Conservation (phyloP, 768 basidiomycete genomes). For the Ramaria sp. region DNA sequence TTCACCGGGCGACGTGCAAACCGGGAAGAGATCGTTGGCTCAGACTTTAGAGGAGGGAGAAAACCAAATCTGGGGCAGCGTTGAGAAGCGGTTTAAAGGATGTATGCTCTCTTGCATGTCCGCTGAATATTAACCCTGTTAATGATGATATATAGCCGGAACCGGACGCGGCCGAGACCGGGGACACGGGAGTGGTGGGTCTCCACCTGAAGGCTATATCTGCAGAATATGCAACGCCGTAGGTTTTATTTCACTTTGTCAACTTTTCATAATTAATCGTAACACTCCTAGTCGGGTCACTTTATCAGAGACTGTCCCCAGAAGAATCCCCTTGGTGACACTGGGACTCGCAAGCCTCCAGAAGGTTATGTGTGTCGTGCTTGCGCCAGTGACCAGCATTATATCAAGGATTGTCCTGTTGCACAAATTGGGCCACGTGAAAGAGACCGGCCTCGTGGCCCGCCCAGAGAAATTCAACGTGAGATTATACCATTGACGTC, state of each 20-base stretch:
- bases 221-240: conserved; percentile 80
- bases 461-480: conserved; percentile 75
- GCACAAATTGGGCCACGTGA: conserved; percentile 33
- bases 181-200: conserved; percentile 52
- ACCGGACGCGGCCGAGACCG: conserved; percentile 12
- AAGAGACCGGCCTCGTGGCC: conserved; percentile 35
- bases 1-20: conserved; percentile 17
- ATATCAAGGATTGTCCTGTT: conserved; percentile 76
- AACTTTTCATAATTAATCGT: not conserved
- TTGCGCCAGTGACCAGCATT: conserved; percentile 81
- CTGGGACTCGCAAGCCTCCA: conserved; percentile 72
- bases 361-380: conserved; percentile 86
- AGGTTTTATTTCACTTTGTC: conserved; percentile 13
- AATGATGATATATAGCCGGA: not conserved
- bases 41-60: conserved; percentile 36
- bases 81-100: conserved; percentile 20
- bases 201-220: conserved; percentile 75
- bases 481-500: conserved; percentile 20
- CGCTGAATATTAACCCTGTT: not conserved
- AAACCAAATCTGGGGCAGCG: conserved; percentile 63
- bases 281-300: conserved; percentile 52
- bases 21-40: conserved; percentile 41
- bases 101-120: conserved; percentile 21
- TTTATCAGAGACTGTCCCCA: conserved; percentile 85
- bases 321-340: conserved; percentile 66